Conservation (phyloP, 2,329 filamentous ascomycete genomes). For the Fusarium chaquense region DNA sequence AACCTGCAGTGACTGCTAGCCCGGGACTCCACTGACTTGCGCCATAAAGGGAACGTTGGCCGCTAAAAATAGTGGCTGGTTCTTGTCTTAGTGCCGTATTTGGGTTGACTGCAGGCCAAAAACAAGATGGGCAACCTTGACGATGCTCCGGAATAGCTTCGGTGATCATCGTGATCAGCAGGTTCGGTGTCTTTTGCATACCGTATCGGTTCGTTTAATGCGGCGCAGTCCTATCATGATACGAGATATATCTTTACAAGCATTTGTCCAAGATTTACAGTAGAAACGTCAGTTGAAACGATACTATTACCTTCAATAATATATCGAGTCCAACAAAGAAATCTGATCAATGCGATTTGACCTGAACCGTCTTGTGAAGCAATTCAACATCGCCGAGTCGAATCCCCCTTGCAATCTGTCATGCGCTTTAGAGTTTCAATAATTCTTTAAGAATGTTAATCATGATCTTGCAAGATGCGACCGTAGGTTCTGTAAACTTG, state of each 20-base stretch:
- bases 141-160: constrained; percentile 5
- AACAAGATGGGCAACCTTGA: constrained; percentile 1
- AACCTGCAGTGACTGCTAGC: neutral
- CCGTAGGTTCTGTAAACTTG: neutral
- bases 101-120: neutral
- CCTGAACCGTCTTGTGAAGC: neutral
- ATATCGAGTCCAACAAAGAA: neutral
- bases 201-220: constrained; percentile 1
- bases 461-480: neutral
- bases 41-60: constrained; percentile 5
- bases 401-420: neutral
- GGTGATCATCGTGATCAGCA: neutral
- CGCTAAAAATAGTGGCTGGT: constrained; percentile 34
- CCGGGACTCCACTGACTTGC: constrained; percentile 11
- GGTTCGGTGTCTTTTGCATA: neutral
- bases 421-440: neutral
- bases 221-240: neutral
- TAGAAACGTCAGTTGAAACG: neutral
- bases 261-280: neutral
- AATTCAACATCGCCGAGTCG: neutral
- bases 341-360: neutral
- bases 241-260: neutral
- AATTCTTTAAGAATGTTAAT: neutral
- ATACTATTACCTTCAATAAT: neutral
- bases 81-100: constrained; percentile 14